phyloP scores from a whole-genome alignment of 192 early-diverging fungal genomes.

The Rhizoclosmatium sp. region DNA sequence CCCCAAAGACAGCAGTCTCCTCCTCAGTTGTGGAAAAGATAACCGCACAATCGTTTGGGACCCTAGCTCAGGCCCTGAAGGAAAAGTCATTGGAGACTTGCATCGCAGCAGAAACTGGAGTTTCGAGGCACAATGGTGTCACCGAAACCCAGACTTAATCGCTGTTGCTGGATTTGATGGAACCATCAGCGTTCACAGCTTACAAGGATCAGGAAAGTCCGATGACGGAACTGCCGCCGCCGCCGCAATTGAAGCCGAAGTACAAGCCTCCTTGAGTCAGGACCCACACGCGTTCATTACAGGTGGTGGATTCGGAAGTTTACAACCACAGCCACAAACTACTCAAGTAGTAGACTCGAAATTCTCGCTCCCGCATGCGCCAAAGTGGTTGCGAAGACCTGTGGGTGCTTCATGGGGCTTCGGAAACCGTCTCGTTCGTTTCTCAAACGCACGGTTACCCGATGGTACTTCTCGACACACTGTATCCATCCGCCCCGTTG shows the following conservation, averaged over 20 bases:
- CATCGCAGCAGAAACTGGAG: slow-evolving; percentile 89
- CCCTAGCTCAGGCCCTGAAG: slow-evolving; percentile 61
- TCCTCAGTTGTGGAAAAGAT: slow-evolving; percentile 96
- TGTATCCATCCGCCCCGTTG: slow-evolving; percentile 72
- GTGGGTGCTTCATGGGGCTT: slow-evolving; percentile 88
- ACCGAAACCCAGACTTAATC: slow-evolving; percentile 90
- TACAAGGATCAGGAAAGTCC: slow-evolving; percentile 59
- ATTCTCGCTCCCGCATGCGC: slow-evolving; percentile 70
- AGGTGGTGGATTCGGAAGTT: slow-evolving; percentile 29
- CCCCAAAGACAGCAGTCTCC: slow-evolving; percentile 88
- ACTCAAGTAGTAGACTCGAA: slow-evolving; percentile 27
- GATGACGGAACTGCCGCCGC: slow-evolving; percentile 22
- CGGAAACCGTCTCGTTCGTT: slow-evolving; percentile 86
- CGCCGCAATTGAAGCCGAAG: background rate
- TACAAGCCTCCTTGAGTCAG: background rate
- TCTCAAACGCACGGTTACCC: slow-evolving; percentile 56
- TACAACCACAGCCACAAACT: slow-evolving; percentile 33
- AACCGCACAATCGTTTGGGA: slow-evolving; percentile 95
- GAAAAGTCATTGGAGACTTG: slow-evolving; percentile 89
- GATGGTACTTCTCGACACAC: slow-evolving; percentile 4
- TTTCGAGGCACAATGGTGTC: slow-evolving; percentile 97
- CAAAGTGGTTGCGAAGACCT: slow-evolving; percentile 94
- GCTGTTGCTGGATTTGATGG: slow-evolving; percentile 93
- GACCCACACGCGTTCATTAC: slow-evolving; percentile 33
- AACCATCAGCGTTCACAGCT: slow-evolving; percentile 84